Percentiles rank a stretch among this genome's conserved stretches.
Evolutionary conservation across 2,329 filamentous ascomycete species (phyloP).

Genomic region (Alternaria gaisen): DNA sequence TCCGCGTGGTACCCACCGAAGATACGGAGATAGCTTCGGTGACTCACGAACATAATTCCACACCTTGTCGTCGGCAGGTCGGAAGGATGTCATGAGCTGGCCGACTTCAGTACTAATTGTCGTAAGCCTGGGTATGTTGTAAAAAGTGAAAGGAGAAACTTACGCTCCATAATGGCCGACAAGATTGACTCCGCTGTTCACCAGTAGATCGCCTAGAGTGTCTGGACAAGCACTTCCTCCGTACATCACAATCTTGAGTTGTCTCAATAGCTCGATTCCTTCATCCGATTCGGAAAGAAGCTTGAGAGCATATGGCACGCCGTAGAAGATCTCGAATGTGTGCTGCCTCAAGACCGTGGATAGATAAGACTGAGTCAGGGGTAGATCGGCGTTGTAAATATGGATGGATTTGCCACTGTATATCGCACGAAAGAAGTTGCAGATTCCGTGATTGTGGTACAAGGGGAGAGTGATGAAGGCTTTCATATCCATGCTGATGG

Average conservation of each 20-base stretch:
- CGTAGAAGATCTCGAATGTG: slow-evolving; percentile 66
- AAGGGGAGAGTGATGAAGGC: slow-evolving; percentile 35
- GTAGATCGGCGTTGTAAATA: slow-evolving; percentile 36
- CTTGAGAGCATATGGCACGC: slow-evolving; percentile 71
- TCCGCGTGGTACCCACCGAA: slow-evolving; percentile 52
- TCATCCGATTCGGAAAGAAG: slow-evolving; percentile 66
- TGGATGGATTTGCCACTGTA: slow-evolving; percentile 36
- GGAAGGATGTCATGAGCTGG: slow-evolving; percentile 70
- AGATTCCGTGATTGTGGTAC: slow-evolving; percentile 41
- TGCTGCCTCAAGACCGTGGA: slow-evolving; percentile 27
- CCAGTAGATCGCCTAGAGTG: slow-evolving; percentile 63
- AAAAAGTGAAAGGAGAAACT: too few relatives aligned
- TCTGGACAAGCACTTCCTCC: slow-evolving; percentile 68
- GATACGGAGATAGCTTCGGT: slow-evolving; percentile 53
- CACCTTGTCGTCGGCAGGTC: slow-evolving; percentile 61
- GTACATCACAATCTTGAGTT: slow-evolving; percentile 65
- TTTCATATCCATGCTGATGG: slow-evolving; percentile 31
- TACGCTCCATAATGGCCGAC: slow-evolving; percentile 61
- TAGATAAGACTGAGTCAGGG: slow-evolving; percentile 30
- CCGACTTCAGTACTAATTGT: slow-evolving; percentile 65
- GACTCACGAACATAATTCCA: slow-evolving; percentile 68
- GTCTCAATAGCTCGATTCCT: slow-evolving; percentile 60
- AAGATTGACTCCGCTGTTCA: slow-evolving; percentile 63
- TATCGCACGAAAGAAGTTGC: slow-evolving; percentile 38
- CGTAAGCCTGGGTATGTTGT: not conserved